These are phyloP conservation scores for Russula vinacea DNA, from an alignment of 768 basidiomycete genomes.

Conservation along the genomic window DNA sequence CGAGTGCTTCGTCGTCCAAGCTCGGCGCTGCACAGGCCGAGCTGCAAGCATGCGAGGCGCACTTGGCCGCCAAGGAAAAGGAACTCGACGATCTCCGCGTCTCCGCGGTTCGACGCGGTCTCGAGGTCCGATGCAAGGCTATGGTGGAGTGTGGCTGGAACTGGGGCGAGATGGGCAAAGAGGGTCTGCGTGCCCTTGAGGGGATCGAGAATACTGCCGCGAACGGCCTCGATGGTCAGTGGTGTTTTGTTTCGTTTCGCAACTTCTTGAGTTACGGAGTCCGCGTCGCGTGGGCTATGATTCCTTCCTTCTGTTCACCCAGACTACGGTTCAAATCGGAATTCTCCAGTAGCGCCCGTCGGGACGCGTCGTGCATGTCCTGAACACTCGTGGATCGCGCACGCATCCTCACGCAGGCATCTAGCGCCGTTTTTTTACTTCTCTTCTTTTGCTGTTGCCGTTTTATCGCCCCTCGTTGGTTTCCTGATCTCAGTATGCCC, in stretches of 20 bases:
- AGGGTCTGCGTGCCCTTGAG: slow-evolving; percentile 50
- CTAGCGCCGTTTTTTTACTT: background rate
- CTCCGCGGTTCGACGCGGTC: slow-evolving; percentile 58
- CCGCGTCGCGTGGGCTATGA: background rate
- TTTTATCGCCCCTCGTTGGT: background rate
- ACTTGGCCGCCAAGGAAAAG: slow-evolving; percentile 65
- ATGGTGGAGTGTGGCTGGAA: slow-evolving; percentile 65
- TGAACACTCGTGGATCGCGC: background rate
- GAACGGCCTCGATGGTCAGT: slow-evolving; percentile 37
- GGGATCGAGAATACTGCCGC: slow-evolving; percentile 25
- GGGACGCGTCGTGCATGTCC: slow-evolving; percentile 2
- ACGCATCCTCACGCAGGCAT: slow-evolving; percentile 4
- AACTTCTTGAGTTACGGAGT: slow-evolving; percentile 12
- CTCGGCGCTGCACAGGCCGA: slow-evolving; percentile 67
- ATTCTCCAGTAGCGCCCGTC: slow-evolving; percentile 11
- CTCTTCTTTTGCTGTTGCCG: slow-evolving; percentile 1
- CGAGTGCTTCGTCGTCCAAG: slow-evolving; percentile 38
- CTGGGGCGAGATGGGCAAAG: slow-evolving; percentile 66
- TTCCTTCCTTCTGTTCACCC: background rate
- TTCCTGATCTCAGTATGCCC: slow-evolving; percentile 24
- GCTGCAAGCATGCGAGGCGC: slow-evolving; percentile 77
- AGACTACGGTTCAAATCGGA: background rate
- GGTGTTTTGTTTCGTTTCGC: slow-evolving; percentile 18
- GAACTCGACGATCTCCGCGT: slow-evolving; percentile 54
- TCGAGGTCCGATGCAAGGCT: slow-evolving; percentile 59